Conservation (phyloP, 2,329 filamentous ascomycete species). For the Escovopsis weberi region DNA sequence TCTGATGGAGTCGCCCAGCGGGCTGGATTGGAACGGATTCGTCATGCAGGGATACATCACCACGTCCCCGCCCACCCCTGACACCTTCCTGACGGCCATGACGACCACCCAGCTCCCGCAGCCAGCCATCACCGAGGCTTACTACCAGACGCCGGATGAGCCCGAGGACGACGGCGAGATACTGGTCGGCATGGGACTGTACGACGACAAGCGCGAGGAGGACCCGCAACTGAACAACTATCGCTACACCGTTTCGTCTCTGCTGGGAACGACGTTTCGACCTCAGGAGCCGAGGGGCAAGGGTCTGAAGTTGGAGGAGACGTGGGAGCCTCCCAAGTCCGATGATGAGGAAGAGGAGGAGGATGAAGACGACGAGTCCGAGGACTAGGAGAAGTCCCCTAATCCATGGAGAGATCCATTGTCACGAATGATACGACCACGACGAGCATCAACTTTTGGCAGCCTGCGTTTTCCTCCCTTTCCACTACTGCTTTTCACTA, state of each 20-base stretch:
- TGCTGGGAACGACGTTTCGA: slow-evolving; percentile 37
- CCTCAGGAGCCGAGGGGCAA: slow-evolving; percentile 43
- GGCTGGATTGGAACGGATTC: slow-evolving; percentile 31
- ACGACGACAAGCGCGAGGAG: slow-evolving; percentile 46
- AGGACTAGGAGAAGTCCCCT: slow-evolving; percentile 8
- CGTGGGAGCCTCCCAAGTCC: slow-evolving; percentile 55
- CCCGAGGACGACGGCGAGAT: slow-evolving; percentile 52
- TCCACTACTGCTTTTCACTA: no score
- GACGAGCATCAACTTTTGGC: no score
- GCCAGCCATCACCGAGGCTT: slow-evolving; percentile 32
- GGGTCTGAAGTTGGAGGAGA: slow-evolving; percentile 68
- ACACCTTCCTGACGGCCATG: slow-evolving; percentile 37
- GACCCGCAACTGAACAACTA: slow-evolving; percentile 40
- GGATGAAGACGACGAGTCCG: slow-evolving; percentile 27
- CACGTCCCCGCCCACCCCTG: slow-evolving; percentile 44
- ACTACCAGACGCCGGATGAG: slow-evolving; percentile 19
- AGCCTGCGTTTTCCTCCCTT: no score
- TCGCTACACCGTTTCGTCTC: slow-evolving; percentile 36
- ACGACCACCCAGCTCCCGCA: slow-evolving; percentile 32
- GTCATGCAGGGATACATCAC: slow-evolving; percentile 28
- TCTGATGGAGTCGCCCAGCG: slow-evolving; percentile 6
- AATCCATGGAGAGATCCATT: no score
- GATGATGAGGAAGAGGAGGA: slow-evolving; percentile 43
- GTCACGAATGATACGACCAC: no score
- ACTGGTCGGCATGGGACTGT: slow-evolving; percentile 69